A percentile compares a stretch with the other conserved stretches of the same genome.
Conservation (phyloP, 371 early-diverging fungal species). For the Mortierella sp. region DNA sequence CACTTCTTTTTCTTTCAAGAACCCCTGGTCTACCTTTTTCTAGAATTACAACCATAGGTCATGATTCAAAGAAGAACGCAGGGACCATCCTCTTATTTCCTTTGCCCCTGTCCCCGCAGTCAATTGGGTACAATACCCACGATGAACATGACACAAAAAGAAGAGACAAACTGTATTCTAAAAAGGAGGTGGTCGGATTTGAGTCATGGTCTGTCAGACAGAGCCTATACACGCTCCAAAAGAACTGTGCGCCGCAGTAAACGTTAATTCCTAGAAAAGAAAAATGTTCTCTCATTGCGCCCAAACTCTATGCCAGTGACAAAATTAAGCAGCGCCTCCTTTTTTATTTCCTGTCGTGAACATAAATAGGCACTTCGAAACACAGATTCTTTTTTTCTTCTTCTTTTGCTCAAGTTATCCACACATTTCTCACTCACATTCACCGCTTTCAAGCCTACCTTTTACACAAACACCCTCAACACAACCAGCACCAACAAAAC, state of each 20-base stretch:
- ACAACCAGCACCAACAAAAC: background rate
- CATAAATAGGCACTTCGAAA: background rate
- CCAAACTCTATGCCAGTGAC: background rate
- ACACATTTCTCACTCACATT: background rate
- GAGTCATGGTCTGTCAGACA: background rate
- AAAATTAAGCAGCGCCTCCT: background rate
- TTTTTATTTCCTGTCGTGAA: background rate
- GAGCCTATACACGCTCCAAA: background rate
- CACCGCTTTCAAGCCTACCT: background rate
- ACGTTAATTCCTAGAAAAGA: background rate
- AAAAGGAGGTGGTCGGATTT: background rate
- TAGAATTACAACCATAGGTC: background rate
- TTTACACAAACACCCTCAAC: background rate
- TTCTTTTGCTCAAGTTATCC: background rate
- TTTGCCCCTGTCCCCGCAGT: background rate
- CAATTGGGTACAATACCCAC: background rate
- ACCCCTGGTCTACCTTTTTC: background rate
- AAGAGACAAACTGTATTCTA: background rate
- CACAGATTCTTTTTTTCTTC: background rate
- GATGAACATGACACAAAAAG: background rate
- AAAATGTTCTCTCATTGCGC: background rate
- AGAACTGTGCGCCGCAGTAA: slow-evolving; percentile 1
- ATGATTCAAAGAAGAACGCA: background rate
- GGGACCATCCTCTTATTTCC: background rate
- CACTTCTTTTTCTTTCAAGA: background rate